Conservation (phyloP, 495 filamentous ascomycete genomes). For the Hypomontagnella submonticulosa region DNA sequence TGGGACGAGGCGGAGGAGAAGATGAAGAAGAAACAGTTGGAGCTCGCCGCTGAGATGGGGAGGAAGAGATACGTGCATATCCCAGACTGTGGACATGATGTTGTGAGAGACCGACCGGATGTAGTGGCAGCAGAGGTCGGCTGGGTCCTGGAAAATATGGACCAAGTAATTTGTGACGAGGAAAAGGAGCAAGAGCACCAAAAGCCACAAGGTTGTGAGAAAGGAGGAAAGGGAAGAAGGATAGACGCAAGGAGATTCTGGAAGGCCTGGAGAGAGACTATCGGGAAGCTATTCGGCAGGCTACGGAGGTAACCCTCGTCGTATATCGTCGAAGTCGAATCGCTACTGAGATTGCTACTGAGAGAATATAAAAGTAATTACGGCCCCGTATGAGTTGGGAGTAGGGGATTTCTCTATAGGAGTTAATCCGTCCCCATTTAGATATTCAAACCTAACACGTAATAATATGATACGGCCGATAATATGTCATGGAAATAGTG, state of each 20-base stretch:
- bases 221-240: not conserved
- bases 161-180: slow-evolving; percentile 1
- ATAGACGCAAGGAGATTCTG: slow-evolving; percentile 9
- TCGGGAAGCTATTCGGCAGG: slow-evolving; percentile 7
- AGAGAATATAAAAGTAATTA: too few relatives aligned
- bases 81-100: slow-evolving; percentile 61
- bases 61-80: slow-evolving; percentile 52
- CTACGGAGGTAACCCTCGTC: not conserved
- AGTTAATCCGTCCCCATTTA: too few relatives aligned
- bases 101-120: slow-evolving; percentile 60
- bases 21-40: slow-evolving; percentile 59
- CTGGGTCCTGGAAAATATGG: slow-evolving; percentile 57
- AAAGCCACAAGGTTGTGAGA: not conserved
- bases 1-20: slow-evolving; percentile 53
- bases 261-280: slow-evolving; percentile 10
- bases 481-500: too few relatives aligned
- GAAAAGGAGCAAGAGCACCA: slow-evolving; percentile 3
- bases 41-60: slow-evolving; percentile 45
- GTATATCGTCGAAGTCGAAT: not conserved
- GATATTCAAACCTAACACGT: too few relatives aligned
- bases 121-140: slow-evolving; percentile 57
- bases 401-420: too few relatives aligned
- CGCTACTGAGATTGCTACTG: too few relatives aligned
- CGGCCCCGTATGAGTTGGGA: too few relatives aligned
- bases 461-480: too few relatives aligned